phyloP scores from a whole-genome alignment of 202 grass and related monocot genomes.

The Elaeis oleifera region DNA sequence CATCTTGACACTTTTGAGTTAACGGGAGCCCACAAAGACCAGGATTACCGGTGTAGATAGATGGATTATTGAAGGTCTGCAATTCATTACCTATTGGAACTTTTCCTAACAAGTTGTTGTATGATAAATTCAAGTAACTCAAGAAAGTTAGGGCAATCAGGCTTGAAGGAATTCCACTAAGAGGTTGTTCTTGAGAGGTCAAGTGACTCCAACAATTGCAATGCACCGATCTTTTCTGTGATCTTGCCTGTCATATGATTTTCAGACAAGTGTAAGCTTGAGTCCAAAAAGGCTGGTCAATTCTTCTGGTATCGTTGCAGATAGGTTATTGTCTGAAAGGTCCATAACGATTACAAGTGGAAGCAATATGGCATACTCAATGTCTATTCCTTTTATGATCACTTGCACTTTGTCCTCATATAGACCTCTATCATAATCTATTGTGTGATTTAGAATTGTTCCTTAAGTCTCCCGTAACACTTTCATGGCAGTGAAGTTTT shows the following conservation, averaged over 20 bases:
- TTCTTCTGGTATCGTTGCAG: conserved; percentile 27
- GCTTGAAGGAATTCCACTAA: conserved; percentile 25
- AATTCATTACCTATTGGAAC: conserved; percentile 14
- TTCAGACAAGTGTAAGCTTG: conserved; percentile 14
- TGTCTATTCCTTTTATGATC: conserved; percentile 16
- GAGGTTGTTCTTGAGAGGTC: no score
- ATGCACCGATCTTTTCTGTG: not conserved
- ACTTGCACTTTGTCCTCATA: not conserved
- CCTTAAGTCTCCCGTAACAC: not conserved
- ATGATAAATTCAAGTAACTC: not conserved
- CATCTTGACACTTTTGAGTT: no score
- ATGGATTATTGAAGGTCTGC: no score
- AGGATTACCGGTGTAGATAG: no score
- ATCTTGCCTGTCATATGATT: no score
- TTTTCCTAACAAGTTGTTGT: conserved; percentile 25
- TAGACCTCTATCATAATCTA: no score
- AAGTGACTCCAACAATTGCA: no score
- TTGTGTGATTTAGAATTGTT: not conserved
- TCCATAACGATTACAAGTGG: conserved; percentile 7
- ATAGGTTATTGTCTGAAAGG: conserved; percentile 34
- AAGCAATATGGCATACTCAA: not conserved
- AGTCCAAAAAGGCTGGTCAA: conserved; percentile 24
- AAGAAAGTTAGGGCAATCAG: conserved; percentile 29
- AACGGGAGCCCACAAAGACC: no score
- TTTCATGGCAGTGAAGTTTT: conserved; percentile 28